Base-by-base conservation (phyloP, 805 yeast species). In the Pichia scutulata region DNA sequence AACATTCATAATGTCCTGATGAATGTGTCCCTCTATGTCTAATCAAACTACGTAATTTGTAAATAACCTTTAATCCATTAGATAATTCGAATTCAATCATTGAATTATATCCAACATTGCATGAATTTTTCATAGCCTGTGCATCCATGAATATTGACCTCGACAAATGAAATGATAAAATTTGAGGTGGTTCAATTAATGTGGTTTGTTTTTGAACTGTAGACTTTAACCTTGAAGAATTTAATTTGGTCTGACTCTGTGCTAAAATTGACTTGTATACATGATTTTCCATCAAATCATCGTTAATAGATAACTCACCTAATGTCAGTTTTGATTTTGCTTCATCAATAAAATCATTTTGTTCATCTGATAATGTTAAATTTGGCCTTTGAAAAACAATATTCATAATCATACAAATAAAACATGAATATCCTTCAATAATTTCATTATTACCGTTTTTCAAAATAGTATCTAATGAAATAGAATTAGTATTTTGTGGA, bases 1-100 rank as follows among this genome's bases (percentile, higher is more conserved):
- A 88, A 59, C 96, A 87, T 60, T 90, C 96, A 63, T 89, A 90
- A 62, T 90, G 98, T 1, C 98, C 98, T 42, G 81, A 78, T 21
- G 82, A 76, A 65, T 90, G 97, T 1, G 92, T 81, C 0, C 99
- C 99, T 43, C 82, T 80, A 63, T 93, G 98, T 56, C 89, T 77
- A 19, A 93, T 81, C 54, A 88, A 70, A 0, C 97, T 85, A 54
- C 75, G 77, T 37, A 93, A 71, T 52, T 71, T 70, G 63, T 87
- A 89, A 3, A 18, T 16, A n/a, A 30, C 39, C 16, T 12, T 36
- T 1, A 50, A 39, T 24, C 51, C 40, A 22, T 28, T 37, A 7
- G 48, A 25, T 16, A 28, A 33, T 14, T 72, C 68, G 50, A 84
- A 56, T n/a, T 70, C 58, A 57, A 79, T 57, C 18, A 60, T 61